phyloP scores from a whole-genome alignment of 495 filamentous ascomycete species.

The Penicillium waksmanii region DNA sequence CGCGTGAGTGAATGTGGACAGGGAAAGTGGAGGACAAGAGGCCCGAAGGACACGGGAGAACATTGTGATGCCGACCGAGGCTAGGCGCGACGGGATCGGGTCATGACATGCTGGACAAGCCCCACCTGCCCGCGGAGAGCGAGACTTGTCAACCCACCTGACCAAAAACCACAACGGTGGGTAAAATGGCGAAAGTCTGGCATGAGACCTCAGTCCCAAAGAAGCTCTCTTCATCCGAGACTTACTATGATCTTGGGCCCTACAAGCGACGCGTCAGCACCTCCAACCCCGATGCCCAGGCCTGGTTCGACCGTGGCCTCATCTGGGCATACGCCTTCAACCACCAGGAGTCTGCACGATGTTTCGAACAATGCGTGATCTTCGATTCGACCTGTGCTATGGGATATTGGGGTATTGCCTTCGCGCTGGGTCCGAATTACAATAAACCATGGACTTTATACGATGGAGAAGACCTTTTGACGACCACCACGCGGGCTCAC shows the following conservation, averaged over 20 bases:
- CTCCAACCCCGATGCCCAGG: constrained; percentile 44
- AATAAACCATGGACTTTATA: constrained; percentile 75
- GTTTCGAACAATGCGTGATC: constrained; percentile 61
- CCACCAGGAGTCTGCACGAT: constrained; percentile 61
- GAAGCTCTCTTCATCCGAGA: constrained; percentile 7
- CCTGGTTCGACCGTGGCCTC: constrained; percentile 66
- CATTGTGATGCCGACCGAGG: background rate
- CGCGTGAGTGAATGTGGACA: too few species aligned
- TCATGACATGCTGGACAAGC: background rate
- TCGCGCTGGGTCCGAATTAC: constrained; percentile 69
- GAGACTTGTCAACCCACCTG: background rate
- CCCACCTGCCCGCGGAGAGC: constrained; percentile 3
- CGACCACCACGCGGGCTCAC: constrained; percentile 49
- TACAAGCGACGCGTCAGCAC: constrained; percentile 53
- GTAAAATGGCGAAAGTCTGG: constrained; percentile 13
- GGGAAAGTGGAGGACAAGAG: too few species aligned
- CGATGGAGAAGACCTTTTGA: constrained; percentile 57
- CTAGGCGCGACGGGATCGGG: too few species aligned
- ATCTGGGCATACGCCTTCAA: constrained; percentile 70
- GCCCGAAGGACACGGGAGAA: background rate
- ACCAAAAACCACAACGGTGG: constrained; percentile 2
- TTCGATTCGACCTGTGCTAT: constrained; percentile 59
- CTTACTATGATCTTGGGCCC: constrained; percentile 62
- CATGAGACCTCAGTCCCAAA: constrained; percentile 12
- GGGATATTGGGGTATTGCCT: constrained; percentile 71